A percentile compares a stretch with the other conserved stretches of the same genome.
These are phyloP conservation scores for Globisporangium alternatum DNA, from an alignment of 352 stramenopile species.

Conservation along the genomic window DNA sequence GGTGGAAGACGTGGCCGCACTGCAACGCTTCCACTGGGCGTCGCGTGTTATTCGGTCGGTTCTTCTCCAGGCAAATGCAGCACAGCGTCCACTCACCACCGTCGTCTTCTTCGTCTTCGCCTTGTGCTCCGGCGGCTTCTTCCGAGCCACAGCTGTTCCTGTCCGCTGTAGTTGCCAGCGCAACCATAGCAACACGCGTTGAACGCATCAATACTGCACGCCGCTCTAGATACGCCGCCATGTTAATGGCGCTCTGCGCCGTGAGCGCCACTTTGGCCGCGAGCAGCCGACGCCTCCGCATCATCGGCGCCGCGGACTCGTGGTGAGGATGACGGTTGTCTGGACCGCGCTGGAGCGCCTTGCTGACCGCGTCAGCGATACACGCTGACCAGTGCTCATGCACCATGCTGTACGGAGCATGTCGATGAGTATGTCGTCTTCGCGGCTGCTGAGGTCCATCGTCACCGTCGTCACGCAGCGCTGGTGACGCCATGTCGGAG, in stretches of 20 bases:
- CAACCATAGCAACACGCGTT: background rate
- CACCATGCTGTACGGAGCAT: background rate
- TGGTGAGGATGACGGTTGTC: background rate
- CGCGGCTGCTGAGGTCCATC: background rate
- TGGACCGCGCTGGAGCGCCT: slow-evolving; percentile 8
- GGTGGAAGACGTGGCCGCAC: slow-evolving; percentile 35
- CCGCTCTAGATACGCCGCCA: slow-evolving; percentile 15
- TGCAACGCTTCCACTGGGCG: slow-evolving; percentile 15
- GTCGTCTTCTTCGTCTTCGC: background rate
- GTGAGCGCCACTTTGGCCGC: slow-evolving; percentile 13
- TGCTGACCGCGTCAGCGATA: slow-evolving; percentile 8
- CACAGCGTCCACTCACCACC: slow-evolving; percentile 5
- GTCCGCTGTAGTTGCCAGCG: background rate
- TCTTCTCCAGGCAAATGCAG: slow-evolving; percentile 33
- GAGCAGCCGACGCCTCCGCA: slow-evolving; percentile 1
- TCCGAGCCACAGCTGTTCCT: background rate
- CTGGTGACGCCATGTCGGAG: background rate
- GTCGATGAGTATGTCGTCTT: background rate
- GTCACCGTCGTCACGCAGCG: background rate
- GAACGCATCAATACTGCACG: background rate
- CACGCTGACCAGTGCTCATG: background rate
- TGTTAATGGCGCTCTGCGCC: slow-evolving; percentile 12
- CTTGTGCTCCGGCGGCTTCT: background rate
- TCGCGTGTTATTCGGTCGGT: background rate
- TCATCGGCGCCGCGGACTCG: background rate